A percentile compares a stretch with the other conserved stretches of the same genome.
Conservation (phyloP, 2,329 filamentous ascomycete genomes). For the Alternaria brassicae region DNA sequence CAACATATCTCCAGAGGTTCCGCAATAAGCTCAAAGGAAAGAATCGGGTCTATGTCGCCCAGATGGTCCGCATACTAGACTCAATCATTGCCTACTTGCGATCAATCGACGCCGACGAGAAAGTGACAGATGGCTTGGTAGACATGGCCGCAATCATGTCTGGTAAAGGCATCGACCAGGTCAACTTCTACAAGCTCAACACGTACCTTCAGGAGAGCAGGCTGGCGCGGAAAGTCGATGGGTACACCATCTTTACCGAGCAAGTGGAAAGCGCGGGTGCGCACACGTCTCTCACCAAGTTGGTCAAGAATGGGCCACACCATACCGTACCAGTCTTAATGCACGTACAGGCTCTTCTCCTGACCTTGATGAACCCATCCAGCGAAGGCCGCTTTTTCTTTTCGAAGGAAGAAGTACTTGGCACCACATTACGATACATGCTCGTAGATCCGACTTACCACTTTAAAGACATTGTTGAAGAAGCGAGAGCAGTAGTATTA, state of each 20-base stretch:
- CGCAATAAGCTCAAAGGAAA: constrained; percentile 87
- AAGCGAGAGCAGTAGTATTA: constrained; percentile 84
- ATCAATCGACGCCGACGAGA: constrained; percentile 51
- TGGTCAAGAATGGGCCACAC: constrained; percentile 24
- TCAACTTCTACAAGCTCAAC: constrained; percentile 89
- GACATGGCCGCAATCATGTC: constrained; percentile 75
- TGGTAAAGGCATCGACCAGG: constrained; percentile 89
- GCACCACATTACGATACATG: constrained; percentile 78
- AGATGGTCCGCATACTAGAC: constrained; percentile 82
- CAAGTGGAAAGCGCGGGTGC: constrained; percentile 49
- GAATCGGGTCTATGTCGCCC: constrained; percentile 89
- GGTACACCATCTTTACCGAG: constrained; percentile 73
- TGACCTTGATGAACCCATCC: constrained; percentile 85
- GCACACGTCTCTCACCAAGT: constrained; percentile 16
- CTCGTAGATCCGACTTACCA: constrained; percentile 90
- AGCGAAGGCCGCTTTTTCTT: constrained; percentile 69
- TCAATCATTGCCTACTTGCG: constrained; percentile 76
- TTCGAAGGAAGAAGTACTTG: constrained; percentile 55
- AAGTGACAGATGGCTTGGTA: constrained; percentile 69
- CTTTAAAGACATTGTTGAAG: constrained; percentile 85
- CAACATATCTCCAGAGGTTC: constrained; percentile 84
- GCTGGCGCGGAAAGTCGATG: constrained; percentile 91
- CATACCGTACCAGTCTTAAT: constrained; percentile 63
- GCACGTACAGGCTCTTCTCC: constrained; percentile 72
- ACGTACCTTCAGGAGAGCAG: constrained; percentile 91